Evolutionary conservation across 371 early-diverging fungal species (phyloP), one percentile per base, ranked within the genome.

Genomic region (Rhizopus sp.): DNA sequence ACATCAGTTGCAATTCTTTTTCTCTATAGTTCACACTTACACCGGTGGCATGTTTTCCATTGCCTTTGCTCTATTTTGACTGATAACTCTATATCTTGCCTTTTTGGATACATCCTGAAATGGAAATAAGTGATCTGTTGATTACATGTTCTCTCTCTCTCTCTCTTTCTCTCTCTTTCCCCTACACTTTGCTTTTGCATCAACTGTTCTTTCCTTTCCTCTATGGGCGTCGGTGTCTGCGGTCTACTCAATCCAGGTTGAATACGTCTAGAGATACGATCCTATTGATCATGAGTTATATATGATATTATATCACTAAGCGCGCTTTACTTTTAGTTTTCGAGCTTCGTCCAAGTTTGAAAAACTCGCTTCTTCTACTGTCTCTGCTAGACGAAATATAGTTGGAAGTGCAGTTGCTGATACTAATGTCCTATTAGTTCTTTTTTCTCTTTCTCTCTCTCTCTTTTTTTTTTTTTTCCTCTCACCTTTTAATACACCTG

Each of bases 321-420:
- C 4, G 29, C 12, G 37, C 35, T 37, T 54, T 70, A 79, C 85
- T 51, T 76, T 75, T 13, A 84, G 60, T 38, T 81, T 82, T 38
- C 72, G 67, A 3, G 84, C 79, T 49, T 85, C 79, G 0, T 72
- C 65, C 12, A 78, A 53, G 58, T 78, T 76, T 38, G 72, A 75
- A 60, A 86, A 81, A 39, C 79, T 82, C 29, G 66, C 74, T 63
- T 80, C 78, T 54, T 86, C 85, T 4, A 86, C 87, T 0, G 88
- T 85, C 16, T 87, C 86, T 1, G 85, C 85, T 9, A 86, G 59
- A 50, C 85, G 72, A 69, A 86, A 88, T 9, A 88, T 68, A 13
- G 78, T 76, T 0, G 83, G 78, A 23, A 72, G 57, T 2, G 75
- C 66, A 0, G 72, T 39, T 7, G 71, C 63, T 33, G 75, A 72